Percentiles rank a stretch among this genome's conserved stretches.
Conservation (phyloP, 306 rosid genomes). For the Vigna reflexopilosa region DNA sequence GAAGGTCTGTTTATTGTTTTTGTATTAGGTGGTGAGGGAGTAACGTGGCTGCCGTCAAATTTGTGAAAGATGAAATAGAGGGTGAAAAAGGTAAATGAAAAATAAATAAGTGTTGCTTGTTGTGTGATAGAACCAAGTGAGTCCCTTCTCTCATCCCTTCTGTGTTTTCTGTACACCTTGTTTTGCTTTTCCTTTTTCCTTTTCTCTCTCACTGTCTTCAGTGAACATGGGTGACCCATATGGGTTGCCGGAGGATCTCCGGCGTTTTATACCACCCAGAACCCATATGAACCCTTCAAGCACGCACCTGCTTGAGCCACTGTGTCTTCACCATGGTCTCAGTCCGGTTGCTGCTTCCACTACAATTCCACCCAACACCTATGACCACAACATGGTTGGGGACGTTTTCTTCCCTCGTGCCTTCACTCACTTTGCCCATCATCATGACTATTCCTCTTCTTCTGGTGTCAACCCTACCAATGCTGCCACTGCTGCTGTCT, state of each 20-base stretch:
- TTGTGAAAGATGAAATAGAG: neutral
- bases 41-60: neutral
- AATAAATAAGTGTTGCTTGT: neutral
- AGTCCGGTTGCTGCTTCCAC: neutral
- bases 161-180: constrained; percentile 10
- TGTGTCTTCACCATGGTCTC: constrained; percentile 34
- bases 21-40: no score
- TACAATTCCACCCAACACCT: constrained; percentile 39
- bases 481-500: neutral
- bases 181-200: neutral
- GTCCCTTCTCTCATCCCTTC: constrained; percentile 6
- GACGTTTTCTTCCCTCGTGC: constrained; percentile 52
- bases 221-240: constrained; percentile 49
- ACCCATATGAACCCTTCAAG: constrained; percentile 40
- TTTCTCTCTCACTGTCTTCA: neutral
- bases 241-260: constrained; percentile 69
- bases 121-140: constrained; percentile 14
- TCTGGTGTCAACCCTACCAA: constrained; percentile 2
- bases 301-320: constrained; percentile 41
- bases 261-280: constrained; percentile 55
- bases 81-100: constrained; percentile 1
- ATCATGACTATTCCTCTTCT: constrained; percentile 25
- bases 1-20: no score
- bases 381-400: constrained; percentile 48
- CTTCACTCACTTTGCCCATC: constrained; percentile 28